Conservation (phyloP, 2,329 filamentous ascomycete genomes). For the Aspergillus aculeatus region DNA sequence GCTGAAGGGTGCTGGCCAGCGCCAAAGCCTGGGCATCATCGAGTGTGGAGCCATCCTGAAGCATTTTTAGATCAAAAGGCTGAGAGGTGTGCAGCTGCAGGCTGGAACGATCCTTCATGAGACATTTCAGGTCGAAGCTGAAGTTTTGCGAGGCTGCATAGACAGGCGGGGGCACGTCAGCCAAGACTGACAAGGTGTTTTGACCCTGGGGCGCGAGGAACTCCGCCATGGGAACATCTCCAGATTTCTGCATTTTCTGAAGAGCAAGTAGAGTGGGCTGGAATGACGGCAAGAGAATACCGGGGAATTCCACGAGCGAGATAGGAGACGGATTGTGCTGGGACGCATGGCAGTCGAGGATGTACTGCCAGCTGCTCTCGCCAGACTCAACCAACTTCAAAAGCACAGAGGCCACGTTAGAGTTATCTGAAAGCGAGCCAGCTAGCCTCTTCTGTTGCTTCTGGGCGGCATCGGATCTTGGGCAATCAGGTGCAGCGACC, state of each 20-base stretch:
- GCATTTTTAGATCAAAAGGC: constrained; percentile 17
- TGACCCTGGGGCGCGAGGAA: constrained; percentile 33
- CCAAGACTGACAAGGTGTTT: constrained; percentile 11
- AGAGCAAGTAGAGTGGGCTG: constrained; percentile 56
- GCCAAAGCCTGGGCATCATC: constrained; percentile 24
- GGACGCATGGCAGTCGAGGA: constrained; percentile 17
- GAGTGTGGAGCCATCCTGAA: constrained; percentile 18
- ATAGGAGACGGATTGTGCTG: constrained; percentile 10
- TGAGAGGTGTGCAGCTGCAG: constrained; percentile 17
- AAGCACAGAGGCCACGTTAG: constrained; percentile 27
- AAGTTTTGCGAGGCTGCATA: constrained; percentile 55
- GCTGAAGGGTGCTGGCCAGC: constrained; percentile 18
- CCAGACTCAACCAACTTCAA: constrained; percentile 29
- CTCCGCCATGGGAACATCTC: constrained; percentile 51
- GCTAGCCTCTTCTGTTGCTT: not conserved
- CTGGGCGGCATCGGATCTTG: constrained; percentile 7
- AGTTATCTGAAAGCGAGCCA: constrained; percentile 26
- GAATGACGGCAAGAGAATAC: constrained; percentile 59
- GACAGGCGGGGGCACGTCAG: constrained; percentile 46
- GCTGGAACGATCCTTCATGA: constrained; percentile 25
- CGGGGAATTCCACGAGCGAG: constrained; percentile 61
- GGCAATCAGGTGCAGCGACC: constrained; percentile 11
- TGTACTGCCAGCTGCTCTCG: constrained; percentile 22
- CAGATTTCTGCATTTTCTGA: constrained; percentile 50
- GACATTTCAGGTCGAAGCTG: constrained; percentile 39